Base-by-base conservation (phyloP, 2,329 filamentous ascomycete genomes). In the Akanthomyces muscarius region DNA sequence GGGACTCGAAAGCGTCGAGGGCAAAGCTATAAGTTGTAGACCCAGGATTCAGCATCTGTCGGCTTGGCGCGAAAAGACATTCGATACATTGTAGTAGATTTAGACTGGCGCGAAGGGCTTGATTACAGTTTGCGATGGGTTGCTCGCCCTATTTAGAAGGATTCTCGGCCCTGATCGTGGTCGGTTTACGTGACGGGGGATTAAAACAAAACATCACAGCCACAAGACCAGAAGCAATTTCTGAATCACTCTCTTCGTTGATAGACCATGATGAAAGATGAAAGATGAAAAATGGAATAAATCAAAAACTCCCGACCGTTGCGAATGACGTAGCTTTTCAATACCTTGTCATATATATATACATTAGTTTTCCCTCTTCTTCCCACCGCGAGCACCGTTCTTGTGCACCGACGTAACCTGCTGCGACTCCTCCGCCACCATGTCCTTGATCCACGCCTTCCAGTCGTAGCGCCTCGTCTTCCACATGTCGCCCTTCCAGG, bases 401-500 rank as follows among this genome's bases (percentile, higher is more conserved):
- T 48, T 61, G n/a, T 61, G 41, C 25, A 33, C 21, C 36, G 36
- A 45, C 50, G 42, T 44, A 2, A 60, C 36, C 44, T 54, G 62
- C 57, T 61, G 57, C 36, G 44, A 42, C 47, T 64, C 62, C 7
- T 65, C 64, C 38, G 60, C 44, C n/a, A 70, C 72, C 56, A 79
- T 75, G 66, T 84, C 82, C 72, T 82, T 85, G 64, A 80, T 80
- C 81, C 83, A 86, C 3, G 75, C 69, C 65, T 84, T 81, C 84
- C 84, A 87, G 55, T 86, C 83, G 18, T 75, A 71, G 55, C 79
- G 73, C 48, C 80, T 74, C 54, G 80, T 80, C 69, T 80, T 81
- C 83, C 83, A 86, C 71, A 81, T 70, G 65, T 86, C 84, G 14
- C 83, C 83, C 71, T 80, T 81, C 83, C 84, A 86, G 44, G 75